Percentiles rank a stretch among this genome's conserved stretches.
Evolutionary conservation across 2,329 filamentous ascomycete genomes (phyloP).

Genomic region (Lachnellula willkommii): DNA sequence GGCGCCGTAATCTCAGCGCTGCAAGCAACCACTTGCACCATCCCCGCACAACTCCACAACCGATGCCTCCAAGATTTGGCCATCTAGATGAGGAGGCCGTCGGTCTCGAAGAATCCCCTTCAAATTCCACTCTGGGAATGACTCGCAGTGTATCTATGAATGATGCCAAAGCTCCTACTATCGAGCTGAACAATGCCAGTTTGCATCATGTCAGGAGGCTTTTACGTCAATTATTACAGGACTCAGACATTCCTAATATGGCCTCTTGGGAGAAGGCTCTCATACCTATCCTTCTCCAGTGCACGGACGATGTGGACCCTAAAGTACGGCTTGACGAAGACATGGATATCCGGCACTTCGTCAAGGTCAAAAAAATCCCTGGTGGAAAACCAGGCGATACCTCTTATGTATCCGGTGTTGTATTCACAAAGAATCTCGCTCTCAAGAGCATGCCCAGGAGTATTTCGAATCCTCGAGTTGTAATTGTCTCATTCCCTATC

Average conservation of each 20-base stretch:
- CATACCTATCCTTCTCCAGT: constrained; percentile 81
- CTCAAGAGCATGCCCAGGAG: constrained; percentile 92
- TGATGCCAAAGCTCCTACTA: constrained; percentile 65
- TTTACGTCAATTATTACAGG: constrained; percentile 74
- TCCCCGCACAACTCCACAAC: constrained; percentile 64
- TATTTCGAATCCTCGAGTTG: constrained; percentile 76
- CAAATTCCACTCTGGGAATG: constrained; percentile 36
- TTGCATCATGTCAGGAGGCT: constrained; percentile 82
- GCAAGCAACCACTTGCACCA: constrained; percentile 66
- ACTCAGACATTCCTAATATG: constrained; percentile 66
- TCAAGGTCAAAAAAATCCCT: constrained; percentile 94
- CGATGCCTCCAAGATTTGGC: constrained; percentile 39
- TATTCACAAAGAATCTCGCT: constrained; percentile 95
- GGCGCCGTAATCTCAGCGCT: constrained; percentile 78
- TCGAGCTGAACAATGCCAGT: constrained; percentile 83
- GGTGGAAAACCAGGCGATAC: constrained; percentile 87
- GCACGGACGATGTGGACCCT: constrained; percentile 90
- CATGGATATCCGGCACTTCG: constrained; percentile 95
- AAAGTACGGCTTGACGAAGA: constrained; percentile 86
- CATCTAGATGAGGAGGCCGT: constrained; percentile 29
- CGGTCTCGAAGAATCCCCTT: constrained; percentile 17
- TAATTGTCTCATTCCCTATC: constrained; percentile 90
- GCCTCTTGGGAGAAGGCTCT: constrained; percentile 84
- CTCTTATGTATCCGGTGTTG: constrained; percentile 91
- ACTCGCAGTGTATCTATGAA: constrained; percentile 81